Evolutionary conservation across 192 early-diverging fungal genomes (phyloP).

Genomic region (Coemansia sp.): DNA sequence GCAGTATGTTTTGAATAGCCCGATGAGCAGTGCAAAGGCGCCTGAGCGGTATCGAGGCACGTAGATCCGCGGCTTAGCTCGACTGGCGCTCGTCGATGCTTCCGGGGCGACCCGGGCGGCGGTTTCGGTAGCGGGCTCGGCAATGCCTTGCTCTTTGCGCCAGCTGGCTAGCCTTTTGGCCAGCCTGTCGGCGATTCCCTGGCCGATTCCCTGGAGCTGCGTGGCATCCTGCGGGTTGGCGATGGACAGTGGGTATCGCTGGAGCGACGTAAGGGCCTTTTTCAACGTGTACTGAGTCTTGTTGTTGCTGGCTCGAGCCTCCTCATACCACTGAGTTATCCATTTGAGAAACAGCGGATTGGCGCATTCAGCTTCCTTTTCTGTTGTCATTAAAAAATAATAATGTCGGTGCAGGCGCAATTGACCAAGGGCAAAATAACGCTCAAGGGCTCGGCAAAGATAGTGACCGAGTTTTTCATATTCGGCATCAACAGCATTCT

Average conservation of each 20-base stretch:
- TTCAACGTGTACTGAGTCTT: slow-evolving; percentile 59
- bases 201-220: slow-evolving; percentile 66
- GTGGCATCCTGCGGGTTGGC: slow-evolving; percentile 59
- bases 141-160: slow-evolving; percentile 56
- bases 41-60: slow-evolving; percentile 76
- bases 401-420: slow-evolving; percentile 39
- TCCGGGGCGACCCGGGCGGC: neutral
- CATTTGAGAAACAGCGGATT: slow-evolving; percentile 68
- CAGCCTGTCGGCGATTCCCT: slow-evolving; percentile 52
- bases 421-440: slow-evolving; percentile 67
- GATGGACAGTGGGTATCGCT: slow-evolving; percentile 58
- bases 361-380: slow-evolving; percentile 51
- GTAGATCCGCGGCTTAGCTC: slow-evolving; percentile 50
- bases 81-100: neutral
- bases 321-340: slow-evolving; percentile 68
- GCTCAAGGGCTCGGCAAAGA: slow-evolving; percentile 77
- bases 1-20: slow-evolving; percentile 55
- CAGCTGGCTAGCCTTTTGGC: slow-evolving; percentile 55
- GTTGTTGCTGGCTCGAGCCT: slow-evolving; percentile 47
- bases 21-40: slow-evolving; percentile 75
- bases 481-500: slow-evolving; percentile 85
- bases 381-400: slow-evolving; percentile 11
- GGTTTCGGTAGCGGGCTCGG: neutral
- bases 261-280: slow-evolving; percentile 64
- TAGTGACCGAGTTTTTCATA: slow-evolving; percentile 89